Evolutionary conservation across 1,284 basidiomycete genomes (phyloP).

Genomic region (Sanghuangporus baumii): DNA sequence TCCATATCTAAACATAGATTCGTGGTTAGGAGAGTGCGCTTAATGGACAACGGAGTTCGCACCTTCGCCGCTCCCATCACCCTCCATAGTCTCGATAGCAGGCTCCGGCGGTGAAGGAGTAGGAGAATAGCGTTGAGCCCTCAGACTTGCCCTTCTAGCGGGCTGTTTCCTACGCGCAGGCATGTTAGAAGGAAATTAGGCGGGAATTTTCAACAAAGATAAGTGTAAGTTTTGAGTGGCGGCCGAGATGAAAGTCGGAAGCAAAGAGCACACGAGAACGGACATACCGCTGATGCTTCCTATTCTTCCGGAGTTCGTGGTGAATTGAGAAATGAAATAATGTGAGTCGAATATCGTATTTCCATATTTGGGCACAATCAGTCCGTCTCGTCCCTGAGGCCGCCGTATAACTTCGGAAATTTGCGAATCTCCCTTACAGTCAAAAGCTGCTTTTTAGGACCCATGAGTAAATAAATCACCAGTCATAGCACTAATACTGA

Average conservation of each 20-base stretch:
- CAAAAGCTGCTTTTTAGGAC: too few relatives aligned
- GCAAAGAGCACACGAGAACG: background rate
- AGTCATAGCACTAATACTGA: too few relatives aligned
- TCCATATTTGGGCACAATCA: background rate
- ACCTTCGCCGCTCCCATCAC: slow-evolving; percentile 14
- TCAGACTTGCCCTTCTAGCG: background rate
- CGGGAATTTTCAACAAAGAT: background rate
- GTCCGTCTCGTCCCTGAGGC: background rate
- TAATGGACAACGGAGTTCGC: background rate
- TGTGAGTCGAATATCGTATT: background rate
- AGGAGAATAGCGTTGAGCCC: background rate
- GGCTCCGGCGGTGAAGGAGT: background rate
- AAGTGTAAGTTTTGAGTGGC: background rate
- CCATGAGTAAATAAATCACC: too few relatives aligned
- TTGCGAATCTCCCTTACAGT: too few relatives aligned
- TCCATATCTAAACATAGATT: slow-evolving; percentile 13
- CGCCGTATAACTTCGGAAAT: too few relatives aligned
- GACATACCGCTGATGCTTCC: background rate
- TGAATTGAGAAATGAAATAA: background rate
- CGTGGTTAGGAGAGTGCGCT: background rate
- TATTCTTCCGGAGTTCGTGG: slow-evolving; percentile 1
- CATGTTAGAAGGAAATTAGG: background rate
- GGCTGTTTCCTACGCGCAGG: background rate
- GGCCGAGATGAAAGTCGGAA: background rate
- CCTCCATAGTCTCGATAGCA: slow-evolving; percentile 10